These are phyloP conservation scores for Uronychia binucleata DNA, from an alignment of 73 alveolate species.

Conservation along the genomic window DNA sequence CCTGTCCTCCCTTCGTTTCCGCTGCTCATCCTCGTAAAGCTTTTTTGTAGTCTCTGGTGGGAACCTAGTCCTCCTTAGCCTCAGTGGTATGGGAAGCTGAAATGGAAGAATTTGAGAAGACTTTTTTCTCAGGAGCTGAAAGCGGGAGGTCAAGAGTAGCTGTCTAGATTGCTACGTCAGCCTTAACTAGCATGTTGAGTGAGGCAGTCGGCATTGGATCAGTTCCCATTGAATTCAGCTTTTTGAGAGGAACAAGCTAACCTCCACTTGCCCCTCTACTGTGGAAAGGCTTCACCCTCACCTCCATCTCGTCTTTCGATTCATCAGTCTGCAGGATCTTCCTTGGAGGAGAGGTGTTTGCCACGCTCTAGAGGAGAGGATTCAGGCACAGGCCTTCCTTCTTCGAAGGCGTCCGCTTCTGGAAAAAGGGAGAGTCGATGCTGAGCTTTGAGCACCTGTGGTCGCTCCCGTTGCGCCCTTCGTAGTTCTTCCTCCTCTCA, in stretches of 20 bases:
- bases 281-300: background rate
- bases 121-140: too few species aligned
- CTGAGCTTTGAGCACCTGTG: background rate
- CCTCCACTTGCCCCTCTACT: background rate
- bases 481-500: conserved; percentile 16
- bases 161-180: too few species aligned
- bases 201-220: too few species aligned
- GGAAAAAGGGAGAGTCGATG: background rate
- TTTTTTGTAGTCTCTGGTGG: background rate
- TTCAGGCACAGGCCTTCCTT: background rate
- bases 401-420: background rate
- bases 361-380: background rate
- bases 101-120: too few species aligned
- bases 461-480: conserved; percentile 2
- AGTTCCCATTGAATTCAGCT: background rate
- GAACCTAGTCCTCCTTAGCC: background rate
- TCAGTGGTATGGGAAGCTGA: background rate
- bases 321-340: background rate
- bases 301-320: background rate
- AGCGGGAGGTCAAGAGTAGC: too few species aligned
- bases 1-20: background rate
- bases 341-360: background rate
- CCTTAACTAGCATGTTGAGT: too few species aligned
- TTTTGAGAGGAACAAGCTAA: background rate
- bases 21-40: background rate